Conservation (phyloP, 192 early-diverging fungal species). For the Diversispora eburnea region DNA sequence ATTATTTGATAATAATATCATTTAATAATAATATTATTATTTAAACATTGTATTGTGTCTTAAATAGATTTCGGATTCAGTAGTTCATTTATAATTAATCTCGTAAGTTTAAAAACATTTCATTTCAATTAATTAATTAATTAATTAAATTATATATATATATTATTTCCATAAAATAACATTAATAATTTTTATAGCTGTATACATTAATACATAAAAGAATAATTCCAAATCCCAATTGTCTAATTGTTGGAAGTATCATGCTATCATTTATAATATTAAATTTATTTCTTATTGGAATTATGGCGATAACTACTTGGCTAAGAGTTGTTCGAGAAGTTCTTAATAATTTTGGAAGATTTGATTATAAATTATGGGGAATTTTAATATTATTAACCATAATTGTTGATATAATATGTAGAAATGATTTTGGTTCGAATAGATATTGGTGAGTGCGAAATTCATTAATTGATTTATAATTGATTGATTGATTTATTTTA, state of each 20-base stretch:
- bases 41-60: not conserved
- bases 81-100: not conserved
- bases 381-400: not conserved
- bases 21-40: too few relatives aligned
- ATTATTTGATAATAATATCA: too few relatives aligned
- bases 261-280: not conserved
- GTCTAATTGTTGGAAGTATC: not conserved
- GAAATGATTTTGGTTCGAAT: not conserved
- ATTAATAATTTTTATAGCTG: too few relatives aligned
- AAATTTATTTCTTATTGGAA: not conserved
- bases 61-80: not conserved
- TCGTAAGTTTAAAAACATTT: slow-evolving; percentile 3
- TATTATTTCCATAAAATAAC: too few relatives aligned
- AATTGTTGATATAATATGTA: not conserved
- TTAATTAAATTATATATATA: too few relatives aligned
- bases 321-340: not conserved
- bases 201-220: not conserved
- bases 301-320: slow-evolving; percentile 1
- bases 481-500: not conserved
- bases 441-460: not conserved
- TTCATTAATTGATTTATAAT: too few relatives aligned
- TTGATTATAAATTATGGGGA: not conserved
- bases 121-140: too few relatives aligned
- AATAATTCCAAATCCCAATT: not conserved
- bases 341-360: not conserved